phyloP scores from a whole-genome alignment of 1,284 basidiomycete genomes.

The Pholiota adiposa region DNA sequence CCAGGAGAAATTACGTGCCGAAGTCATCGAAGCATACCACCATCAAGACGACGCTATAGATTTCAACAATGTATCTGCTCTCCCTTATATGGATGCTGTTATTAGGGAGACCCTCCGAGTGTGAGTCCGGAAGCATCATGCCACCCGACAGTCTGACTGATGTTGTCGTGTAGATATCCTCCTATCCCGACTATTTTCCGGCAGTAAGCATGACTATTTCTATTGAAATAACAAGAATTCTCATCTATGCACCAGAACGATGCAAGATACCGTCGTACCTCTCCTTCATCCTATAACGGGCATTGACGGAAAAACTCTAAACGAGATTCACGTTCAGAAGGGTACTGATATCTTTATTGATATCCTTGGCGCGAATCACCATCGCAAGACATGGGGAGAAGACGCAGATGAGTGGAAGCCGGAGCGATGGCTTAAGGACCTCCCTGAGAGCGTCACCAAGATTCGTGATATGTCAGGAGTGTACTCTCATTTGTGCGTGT shows the following conservation, averaged over 20 bases:
- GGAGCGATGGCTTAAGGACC: conserved; percentile 17
- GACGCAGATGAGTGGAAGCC: conserved; percentile 25
- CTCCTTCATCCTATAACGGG: conserved; percentile 22
- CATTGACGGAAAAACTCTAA: conserved; percentile 22
- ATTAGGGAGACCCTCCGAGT: conserved; percentile 61
- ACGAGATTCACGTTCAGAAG: conserved; percentile 27
- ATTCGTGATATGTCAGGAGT: conserved; percentile 16
- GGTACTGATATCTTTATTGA: conserved; percentile 37
- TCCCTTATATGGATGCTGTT: conserved; percentile 48
- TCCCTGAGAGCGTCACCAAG: conserved; percentile 12
- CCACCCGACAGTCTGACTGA: background rate
- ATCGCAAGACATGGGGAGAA: conserved; percentile 28
- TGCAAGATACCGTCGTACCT: conserved; percentile 21
- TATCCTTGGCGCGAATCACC: conserved; percentile 36
- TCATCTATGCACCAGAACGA: too few species aligned
- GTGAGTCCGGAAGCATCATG: conserved; percentile 34
- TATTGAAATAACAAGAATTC: background rate
- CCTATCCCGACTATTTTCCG: conserved; percentile 6
- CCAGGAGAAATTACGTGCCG: conserved; percentile 40
- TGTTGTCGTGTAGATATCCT: conserved; percentile 39
- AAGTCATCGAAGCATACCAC: conserved; percentile 31
- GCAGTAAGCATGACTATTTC: background rate
- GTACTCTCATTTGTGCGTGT: conserved; percentile 24
- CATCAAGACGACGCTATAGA: conserved; percentile 53
- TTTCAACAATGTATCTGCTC: conserved; percentile 72